Conservation (phyloP, 2,329 filamentous ascomycete species). For the Colletotrichum abscissum region DNA sequence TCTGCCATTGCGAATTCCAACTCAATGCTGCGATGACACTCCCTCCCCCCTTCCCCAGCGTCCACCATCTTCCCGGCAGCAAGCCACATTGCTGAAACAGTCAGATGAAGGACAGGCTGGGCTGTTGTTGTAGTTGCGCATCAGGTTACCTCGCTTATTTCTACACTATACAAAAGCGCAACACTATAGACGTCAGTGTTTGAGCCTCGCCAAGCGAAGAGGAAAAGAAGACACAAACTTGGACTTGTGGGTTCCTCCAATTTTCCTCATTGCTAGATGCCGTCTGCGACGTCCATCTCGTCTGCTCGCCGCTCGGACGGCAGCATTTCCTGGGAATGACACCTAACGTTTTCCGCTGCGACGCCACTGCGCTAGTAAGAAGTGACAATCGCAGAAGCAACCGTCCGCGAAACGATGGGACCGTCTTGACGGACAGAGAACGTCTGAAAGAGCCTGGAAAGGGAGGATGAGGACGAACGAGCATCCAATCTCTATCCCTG, state of each 20-base stretch:
- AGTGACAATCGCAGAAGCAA: neutral
- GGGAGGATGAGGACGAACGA: neutral
- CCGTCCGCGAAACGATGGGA: neutral
- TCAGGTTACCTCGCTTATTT: neutral
- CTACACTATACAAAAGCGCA: neutral
- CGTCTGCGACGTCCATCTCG: neutral
- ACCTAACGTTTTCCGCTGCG: conserved; percentile 4
- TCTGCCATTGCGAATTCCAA: conserved; percentile 6
- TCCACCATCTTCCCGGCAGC: neutral
- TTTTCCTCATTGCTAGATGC: neutral
- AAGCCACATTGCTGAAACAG: conserved; percentile 24
- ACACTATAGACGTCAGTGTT: conserved; percentile 26
- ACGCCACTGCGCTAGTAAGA: conserved; percentile 14
- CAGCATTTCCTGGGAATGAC: neutral
- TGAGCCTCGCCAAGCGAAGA: conserved; percentile 19
- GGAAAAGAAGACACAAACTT: neutral
- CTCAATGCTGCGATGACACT: neutral
- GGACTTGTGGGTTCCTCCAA: neutral
- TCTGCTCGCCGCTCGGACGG: conserved; percentile 20
- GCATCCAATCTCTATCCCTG: conserved; percentile 18
- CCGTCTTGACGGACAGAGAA: neutral
- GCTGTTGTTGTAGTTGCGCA: neutral
- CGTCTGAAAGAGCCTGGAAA: neutral
- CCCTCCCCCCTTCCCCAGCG: neutral
- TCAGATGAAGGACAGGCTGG: conserved; percentile 10